Base-by-base conservation (phyloP, 441 rosid species). In the Euphorbia corollata region DNA sequence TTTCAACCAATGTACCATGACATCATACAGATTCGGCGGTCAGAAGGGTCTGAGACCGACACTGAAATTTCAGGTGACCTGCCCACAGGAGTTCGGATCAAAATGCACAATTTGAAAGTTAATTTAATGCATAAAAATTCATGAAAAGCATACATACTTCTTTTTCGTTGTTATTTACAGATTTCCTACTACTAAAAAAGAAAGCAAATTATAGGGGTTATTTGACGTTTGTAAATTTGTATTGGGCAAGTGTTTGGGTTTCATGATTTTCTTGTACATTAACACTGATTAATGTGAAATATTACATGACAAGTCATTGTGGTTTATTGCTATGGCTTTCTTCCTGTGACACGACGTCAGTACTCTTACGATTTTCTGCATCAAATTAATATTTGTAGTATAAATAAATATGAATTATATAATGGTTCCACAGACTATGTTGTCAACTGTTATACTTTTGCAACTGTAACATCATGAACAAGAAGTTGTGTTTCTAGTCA, bases 1-100 rank as follows among this genome's bases (percentile, higher is more conserved):
- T 83, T 91, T 72, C 82, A 75, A n/a, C 96, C 97, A 0, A 87
- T 89, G 99, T 69, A 82, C 72, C 97, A 91, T 36, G 95, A 93
- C 59, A 60, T 41, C 8, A 78, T 91, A 57, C 97, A 85, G 67
- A 73, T 65, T 12, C 61, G 36, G 12, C 82, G 74, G 59, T 71
- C 39, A 10, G 73, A 71, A 30, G 83, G 76, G 43, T 30, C 41
- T 0, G 41, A 36, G 41, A 36, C 24, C 0, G 69, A 81, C 19
- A 54, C 57, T 56, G 73, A 76, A 12, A 70, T 15, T 67, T 38
- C 80, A 0, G 13, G 75, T 0, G 84, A 85, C 41, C 77, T 76
- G 77, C 84, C 85, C 10, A 65, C 65, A 11, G 75, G 59, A 65
- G 75, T 80, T 20, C 74, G 82, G 75, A 66, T 70, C 51, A 84